These are phyloP conservation scores for Alternaria sp. DNA, from an alignment of 2,329 filamentous ascomycete genomes.

Conservation along the genomic window DNA sequence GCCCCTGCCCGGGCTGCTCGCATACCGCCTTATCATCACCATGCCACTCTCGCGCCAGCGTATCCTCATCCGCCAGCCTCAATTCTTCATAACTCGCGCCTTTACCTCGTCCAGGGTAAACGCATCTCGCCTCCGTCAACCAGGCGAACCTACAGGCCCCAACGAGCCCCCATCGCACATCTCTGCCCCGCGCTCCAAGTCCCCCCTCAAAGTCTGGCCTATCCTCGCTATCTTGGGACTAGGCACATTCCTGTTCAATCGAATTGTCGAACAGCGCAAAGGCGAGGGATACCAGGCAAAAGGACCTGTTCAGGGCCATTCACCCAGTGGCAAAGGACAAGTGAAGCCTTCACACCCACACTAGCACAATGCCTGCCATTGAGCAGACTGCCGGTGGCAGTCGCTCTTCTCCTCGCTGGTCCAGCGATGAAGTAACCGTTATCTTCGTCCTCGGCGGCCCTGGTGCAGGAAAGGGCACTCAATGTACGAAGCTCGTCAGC, in stretches of 20 bases:
- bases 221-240: conserved; percentile 58
- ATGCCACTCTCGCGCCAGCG: conserved; percentile 37
- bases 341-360: conserved; percentile 39
- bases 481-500: conserved; percentile 85
- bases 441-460: conserved; percentile 96
- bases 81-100: conserved; percentile 25
- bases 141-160: conserved; percentile 48
- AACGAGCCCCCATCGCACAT: conserved; percentile 52
- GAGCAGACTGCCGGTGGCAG: conserved; percentile 48
- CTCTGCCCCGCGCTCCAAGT: conserved; percentile 50
- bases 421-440: conserved; percentile 79
- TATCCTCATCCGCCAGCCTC: conserved; percentile 19
- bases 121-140: conserved; percentile 45
- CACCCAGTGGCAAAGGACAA: conserved; percentile 39
- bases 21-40: conserved; percentile 37
- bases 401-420: conserved; percentile 75
- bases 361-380: conserved; percentile 53
- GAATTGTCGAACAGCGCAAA: conserved; percentile 56
- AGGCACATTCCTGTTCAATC: conserved; percentile 58
- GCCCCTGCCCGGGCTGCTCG: conserved; percentile 21
- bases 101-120: conserved; percentile 37
- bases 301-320: conserved; percentile 44
- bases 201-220: conserved; percentile 54
- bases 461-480: conserved; percentile 94
- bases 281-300: conserved; percentile 45